Evolutionary conservation across 441 rosid genomes (phyloP).

Genomic region (Pelargonium australe): DNA sequence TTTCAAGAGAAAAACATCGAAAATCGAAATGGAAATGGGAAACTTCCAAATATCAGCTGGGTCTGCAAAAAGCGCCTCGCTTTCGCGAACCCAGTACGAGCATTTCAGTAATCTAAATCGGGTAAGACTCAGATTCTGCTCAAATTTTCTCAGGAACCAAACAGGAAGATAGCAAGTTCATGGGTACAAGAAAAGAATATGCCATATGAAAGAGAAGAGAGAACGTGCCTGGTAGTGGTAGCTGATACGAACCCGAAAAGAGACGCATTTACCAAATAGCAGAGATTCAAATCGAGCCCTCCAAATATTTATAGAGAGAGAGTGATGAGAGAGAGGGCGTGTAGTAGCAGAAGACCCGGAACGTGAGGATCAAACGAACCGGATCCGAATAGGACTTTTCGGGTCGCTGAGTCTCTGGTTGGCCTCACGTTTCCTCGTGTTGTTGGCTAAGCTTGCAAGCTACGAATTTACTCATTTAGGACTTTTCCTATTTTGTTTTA

Average conservation of each 20-base stretch:
- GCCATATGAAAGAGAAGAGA: constrained; percentile 4
- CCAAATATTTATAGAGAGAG: background rate
- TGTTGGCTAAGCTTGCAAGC: constrained; percentile 4
- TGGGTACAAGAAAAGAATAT: constrained; percentile 6
- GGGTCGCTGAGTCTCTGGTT: background rate
- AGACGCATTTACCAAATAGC: background rate
- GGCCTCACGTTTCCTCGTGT: background rate
- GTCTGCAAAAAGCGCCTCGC: background rate
- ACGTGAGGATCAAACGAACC: background rate
- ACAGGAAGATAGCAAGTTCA: constrained; percentile 6
- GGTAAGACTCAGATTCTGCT: background rate
- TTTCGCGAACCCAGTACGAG: background rate
- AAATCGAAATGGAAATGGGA: background rate
- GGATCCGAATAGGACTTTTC: background rate
- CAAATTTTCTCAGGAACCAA: background rate
- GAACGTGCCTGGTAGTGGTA: background rate
- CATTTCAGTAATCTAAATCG: background rate
- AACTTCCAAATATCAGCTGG: background rate
- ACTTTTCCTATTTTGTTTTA: background rate
- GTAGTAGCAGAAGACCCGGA: background rate
- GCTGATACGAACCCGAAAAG: background rate
- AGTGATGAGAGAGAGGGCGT: background rate
- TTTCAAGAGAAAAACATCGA: background rate
- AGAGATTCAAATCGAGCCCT: background rate
- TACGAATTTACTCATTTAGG: background rate